These are phyloP conservation scores for Coniella vitis DNA, from an alignment of 2,329 filamentous ascomycete genomes.

Conservation along the genomic window DNA sequence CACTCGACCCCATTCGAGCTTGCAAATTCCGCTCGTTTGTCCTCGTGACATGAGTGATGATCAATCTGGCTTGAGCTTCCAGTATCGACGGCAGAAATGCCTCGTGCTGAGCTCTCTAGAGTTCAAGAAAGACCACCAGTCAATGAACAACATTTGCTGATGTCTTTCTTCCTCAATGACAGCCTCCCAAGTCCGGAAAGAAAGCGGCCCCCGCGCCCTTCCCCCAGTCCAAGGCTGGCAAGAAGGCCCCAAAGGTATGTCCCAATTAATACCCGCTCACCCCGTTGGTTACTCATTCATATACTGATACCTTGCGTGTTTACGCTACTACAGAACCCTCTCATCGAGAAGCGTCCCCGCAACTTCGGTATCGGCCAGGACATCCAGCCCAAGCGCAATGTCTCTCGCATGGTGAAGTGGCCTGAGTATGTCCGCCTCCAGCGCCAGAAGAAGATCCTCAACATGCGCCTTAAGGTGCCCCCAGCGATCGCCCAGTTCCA, in stretches of 20 bases:
- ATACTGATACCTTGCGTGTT: conserved; percentile 17
- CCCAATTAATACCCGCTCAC: neutral
- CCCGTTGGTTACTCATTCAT: neutral
- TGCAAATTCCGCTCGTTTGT: conserved; percentile 35
- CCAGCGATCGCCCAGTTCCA: conserved; percentile 97
- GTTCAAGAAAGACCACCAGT: conserved; percentile 74
- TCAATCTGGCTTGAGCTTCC: conserved; percentile 59
- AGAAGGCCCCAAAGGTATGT: conserved; percentile 96
- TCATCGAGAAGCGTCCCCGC: conserved; percentile 94
- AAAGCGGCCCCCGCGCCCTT: conserved; percentile 97
- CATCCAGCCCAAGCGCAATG: conserved; percentile 93
- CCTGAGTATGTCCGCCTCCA: conserved; percentile 98
- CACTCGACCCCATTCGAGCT: conserved; percentile 28
- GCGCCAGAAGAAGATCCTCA: conserved; percentile 90
- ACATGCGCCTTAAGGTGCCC: conserved; percentile 97
- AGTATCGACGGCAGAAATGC: conserved; percentile 48
- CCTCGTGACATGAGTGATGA: conserved; percentile 47
- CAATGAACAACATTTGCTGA: conserved; percentile 81
- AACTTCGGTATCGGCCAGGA: conserved; percentile 99
- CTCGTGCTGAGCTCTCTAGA: conserved; percentile 70
- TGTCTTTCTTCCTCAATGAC: conserved; percentile 99
- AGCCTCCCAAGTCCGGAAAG: conserved; percentile 98
- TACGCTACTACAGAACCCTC: conserved; percentile 78
- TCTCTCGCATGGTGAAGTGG: conserved; percentile 98
- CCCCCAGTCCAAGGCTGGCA: conserved; percentile 86